Conservation (phyloP, 1,139 yeast genomes). For the Suhomyces panamericanus region DNA sequence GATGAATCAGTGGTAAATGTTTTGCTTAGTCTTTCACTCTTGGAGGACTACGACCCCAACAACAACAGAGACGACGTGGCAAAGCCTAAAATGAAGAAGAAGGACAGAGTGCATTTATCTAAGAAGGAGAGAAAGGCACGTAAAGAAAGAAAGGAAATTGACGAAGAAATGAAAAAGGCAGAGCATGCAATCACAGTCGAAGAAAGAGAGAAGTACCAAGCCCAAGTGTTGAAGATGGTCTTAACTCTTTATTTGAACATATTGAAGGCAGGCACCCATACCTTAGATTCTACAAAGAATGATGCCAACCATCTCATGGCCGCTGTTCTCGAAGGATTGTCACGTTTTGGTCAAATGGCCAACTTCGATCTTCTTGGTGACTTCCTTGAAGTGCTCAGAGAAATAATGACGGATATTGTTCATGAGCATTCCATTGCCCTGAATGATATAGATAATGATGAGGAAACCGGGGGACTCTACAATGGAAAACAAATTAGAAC, state of each 20-base stretch:
- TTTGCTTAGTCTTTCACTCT: conserved; percentile 67
- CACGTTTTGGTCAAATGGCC: conserved; percentile 88
- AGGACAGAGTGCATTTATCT: conserved; percentile 84
- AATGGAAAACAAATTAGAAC: conserved; percentile 56
- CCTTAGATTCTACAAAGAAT: conserved; percentile 35
- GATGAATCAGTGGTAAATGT: conserved; percentile 82
- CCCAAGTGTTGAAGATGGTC: conserved; percentile 74
- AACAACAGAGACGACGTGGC: conserved; percentile 37
- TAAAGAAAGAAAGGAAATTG: conserved; percentile 83
- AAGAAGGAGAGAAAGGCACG: conserved; percentile 85
- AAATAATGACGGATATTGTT: conserved; percentile 57
- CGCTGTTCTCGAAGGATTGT: conserved; percentile 85
- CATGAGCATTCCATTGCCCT: conserved; percentile 30
- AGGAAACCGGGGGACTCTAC: conserved; percentile 32
- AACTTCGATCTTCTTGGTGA: conserved; percentile 92
- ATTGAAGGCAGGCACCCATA: conserved; percentile 49
- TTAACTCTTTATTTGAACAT: conserved; percentile 76
- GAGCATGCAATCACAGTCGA: conserved; percentile 85
- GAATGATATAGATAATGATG: conserved; percentile 21
- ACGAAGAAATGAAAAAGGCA: conserved; percentile 83
- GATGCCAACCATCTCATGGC: conserved; percentile 66
- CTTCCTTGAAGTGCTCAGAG: conserved; percentile 83
- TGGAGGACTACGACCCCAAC: conserved; percentile 79
- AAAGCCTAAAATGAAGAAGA: conserved; percentile 62
- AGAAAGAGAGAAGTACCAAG: conserved; percentile 82